Percentiles rank a stretch among this genome's conserved stretches.
Conservation (phyloP, 768 basidiomycete genomes). For the Hortiboletus campestris region DNA sequence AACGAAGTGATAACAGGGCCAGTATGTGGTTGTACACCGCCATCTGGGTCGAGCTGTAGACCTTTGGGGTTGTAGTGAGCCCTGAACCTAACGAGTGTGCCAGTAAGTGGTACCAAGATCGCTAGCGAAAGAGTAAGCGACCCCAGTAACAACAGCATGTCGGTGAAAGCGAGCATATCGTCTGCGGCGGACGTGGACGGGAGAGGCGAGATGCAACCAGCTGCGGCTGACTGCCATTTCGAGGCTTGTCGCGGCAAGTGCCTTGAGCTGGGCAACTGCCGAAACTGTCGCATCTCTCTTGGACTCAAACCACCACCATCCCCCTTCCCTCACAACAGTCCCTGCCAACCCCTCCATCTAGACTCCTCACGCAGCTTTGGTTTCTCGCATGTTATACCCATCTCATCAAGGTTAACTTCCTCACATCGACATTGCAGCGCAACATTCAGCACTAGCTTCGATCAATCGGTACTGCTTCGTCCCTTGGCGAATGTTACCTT, state of each 20-base stretch:
- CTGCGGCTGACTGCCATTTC: slow-evolving; percentile 9
- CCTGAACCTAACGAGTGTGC: slow-evolving; percentile 71
- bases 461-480: neutral
- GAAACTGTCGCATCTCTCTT: slow-evolving; percentile 25
- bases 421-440: neutral
- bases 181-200: neutral
- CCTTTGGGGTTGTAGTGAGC: slow-evolving; percentile 87
- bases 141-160: slow-evolving; percentile 41
- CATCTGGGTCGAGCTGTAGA: slow-evolving; percentile 75
- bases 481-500: neutral
- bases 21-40: slow-evolving; percentile 70
- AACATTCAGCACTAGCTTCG: neutral
- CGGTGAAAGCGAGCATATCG: slow-evolving; percentile 34
- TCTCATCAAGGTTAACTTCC: neutral
- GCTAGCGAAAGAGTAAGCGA: slow-evolving; percentile 54
- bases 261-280: slow-evolving; percentile 15
- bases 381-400: no score
- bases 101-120: slow-evolving; percentile 60
- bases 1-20: slow-evolving; percentile 77
- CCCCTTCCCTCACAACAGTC: neutral
- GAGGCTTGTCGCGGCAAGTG: slow-evolving; percentile 28
- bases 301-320: slow-evolving; percentile 34
- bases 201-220: neutral
- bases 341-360: neutral
- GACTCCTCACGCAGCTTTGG: neutral